phyloP scores from a whole-genome alignment of 352 stramenopile species.

The Saprolegnia diclina region DNA sequence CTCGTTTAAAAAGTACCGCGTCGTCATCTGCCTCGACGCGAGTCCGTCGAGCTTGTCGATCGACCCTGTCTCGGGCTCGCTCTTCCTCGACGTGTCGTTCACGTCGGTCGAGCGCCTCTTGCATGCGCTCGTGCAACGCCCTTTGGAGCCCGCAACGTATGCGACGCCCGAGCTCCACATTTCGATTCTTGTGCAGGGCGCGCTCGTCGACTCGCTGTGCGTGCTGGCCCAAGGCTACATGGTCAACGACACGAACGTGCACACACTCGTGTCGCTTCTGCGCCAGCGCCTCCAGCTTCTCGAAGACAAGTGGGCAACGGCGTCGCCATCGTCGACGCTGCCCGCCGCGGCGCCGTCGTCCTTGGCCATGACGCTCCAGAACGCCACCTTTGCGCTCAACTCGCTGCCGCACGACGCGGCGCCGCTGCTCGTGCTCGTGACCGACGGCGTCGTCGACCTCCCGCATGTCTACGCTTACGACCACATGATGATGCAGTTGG shows the following conservation, averaged over 20 bases:
- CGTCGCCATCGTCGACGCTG: neutral
- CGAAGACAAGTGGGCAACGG: constrained; percentile 67
- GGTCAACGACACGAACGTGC: constrained; percentile 52
- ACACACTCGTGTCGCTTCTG: constrained; percentile 55
- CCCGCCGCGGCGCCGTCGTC: constrained; percentile 8
- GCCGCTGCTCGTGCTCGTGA: constrained; percentile 77
- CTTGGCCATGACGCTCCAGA: constrained; percentile 78
- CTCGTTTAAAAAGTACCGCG: constrained; percentile 67
- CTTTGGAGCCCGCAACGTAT: neutral
- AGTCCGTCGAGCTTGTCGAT: constrained; percentile 81
- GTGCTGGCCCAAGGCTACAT: constrained; percentile 80
- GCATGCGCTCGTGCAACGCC: constrained; percentile 13
- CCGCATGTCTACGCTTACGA: constrained; percentile 75
- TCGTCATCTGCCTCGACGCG: constrained; percentile 76
- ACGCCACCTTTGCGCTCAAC: constrained; percentile 80
- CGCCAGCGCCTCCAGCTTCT: constrained; percentile 71
- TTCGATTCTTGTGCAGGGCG: constrained; percentile 76
- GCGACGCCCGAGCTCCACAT: constrained; percentile 29
- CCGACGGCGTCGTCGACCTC: constrained; percentile 80
- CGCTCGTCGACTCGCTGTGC: constrained; percentile 67
- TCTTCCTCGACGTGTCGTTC: constrained; percentile 79
- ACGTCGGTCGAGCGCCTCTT: constrained; percentile 47
- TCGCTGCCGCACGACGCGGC: constrained; percentile 68
- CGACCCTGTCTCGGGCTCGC: constrained; percentile 53
- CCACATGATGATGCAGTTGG: constrained; percentile 83